Base-by-base conservation (phyloP, 495 filamentous ascomycete species). In the Talaromyces thailandensis region DNA sequence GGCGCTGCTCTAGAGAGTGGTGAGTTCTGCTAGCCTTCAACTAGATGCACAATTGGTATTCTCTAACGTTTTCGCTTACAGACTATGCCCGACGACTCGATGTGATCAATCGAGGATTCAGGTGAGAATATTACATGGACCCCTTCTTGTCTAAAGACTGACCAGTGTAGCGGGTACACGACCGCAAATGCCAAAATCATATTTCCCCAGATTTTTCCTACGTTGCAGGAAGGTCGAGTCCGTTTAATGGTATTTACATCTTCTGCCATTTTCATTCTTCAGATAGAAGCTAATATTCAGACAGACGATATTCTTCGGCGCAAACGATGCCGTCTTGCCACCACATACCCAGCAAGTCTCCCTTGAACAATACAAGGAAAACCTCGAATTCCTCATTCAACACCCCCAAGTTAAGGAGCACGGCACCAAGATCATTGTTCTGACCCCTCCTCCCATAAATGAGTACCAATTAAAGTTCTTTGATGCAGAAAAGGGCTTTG, bases 391-490 rank as follows among this genome's bases (percentile, higher is more conserved):
- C 56, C 88, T 96, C 67, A 73, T 91, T 62, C 81, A 81, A 35
- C 90, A 96, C 69, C 82, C 87, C 7, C 75, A 72, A 56, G 82
- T 91, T 37, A 69, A 73, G 55, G 84, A 85, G 6, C 92, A 96
- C 64, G 83, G 82, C 43, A 81, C 92, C 14, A 84, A 81, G 52
- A 84, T 94, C 61, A 80, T 95, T 52, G 72, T 96, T 18, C 78
- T 96, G 56, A 91, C 86, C 0, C 90, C 92, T 26, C 86, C 91
- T 2, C 91, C 92, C 1, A 69, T 96, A 35, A 88, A 94, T 66
- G 88, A 96, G 74, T 88, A 93, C 66, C 81, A 82, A 63, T 70
- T 81, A 26, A 76, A 81, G 61, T 68, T 70, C 59, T 70, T 79
- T 18, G 88, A 92, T 66, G 65, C 75, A 48, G 74, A 68, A 6